Evolutionary conservation across 306 rosid genomes (phyloP).

Genomic region (Cucurbita argyrosperma): DNA sequence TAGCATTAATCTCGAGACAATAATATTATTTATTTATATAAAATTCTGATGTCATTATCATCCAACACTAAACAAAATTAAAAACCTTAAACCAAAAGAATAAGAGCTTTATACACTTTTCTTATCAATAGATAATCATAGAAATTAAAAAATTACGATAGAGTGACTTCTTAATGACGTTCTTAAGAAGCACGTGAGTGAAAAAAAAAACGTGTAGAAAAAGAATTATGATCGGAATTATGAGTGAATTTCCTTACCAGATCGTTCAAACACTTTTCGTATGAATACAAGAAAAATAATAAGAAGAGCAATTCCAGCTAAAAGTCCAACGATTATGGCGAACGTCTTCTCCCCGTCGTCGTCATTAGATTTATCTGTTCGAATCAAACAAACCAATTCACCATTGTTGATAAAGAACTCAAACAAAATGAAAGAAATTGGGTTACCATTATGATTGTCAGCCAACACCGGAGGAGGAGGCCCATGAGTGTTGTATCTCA

Average conservation of each 20-base stretch:
- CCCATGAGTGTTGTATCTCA: neutral
- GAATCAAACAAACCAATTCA: neutral
- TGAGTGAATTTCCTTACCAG: slow-evolving; percentile 22
- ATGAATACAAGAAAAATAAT: slow-evolving; percentile 65
- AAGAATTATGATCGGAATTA: neutral
- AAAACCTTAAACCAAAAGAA: too few relatives aligned
- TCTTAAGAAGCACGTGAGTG: too few relatives aligned
- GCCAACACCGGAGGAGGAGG: neutral
- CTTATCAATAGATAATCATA: too few relatives aligned
- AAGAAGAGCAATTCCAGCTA: slow-evolving; percentile 73
- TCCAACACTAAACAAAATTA: neutral
- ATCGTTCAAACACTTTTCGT: slow-evolving; percentile 36
- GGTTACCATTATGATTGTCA: slow-evolving; percentile 1
- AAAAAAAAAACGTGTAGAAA: too few relatives aligned
- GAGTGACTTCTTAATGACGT: too few relatives aligned
- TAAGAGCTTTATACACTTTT: too few relatives aligned
- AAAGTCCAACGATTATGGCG: slow-evolving; percentile 73
- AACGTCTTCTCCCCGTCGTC: slow-evolving; percentile 72
- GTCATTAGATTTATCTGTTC: slow-evolving; percentile 36
- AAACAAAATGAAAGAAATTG: neutral
- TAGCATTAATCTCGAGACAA: neutral
- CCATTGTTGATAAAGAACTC: too few relatives aligned
- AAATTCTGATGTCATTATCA: neutral
- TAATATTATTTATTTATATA: neutral
- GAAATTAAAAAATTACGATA: too few relatives aligned